These are phyloP conservation scores for Primulina tabacum DNA, from an alignment of 257 asterid genomes.

Conservation along the genomic window DNA sequence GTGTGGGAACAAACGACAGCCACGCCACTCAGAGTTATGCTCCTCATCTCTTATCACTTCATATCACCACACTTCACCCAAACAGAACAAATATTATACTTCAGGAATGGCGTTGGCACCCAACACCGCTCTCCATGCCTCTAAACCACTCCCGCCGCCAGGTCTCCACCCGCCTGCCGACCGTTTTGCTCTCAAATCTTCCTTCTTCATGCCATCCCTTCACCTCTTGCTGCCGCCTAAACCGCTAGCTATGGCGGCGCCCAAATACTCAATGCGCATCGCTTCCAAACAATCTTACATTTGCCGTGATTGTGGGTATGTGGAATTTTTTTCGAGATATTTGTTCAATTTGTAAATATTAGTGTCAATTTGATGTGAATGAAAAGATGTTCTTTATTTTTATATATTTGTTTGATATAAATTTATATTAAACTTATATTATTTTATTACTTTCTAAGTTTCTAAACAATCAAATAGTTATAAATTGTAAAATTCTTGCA, in stretches of 20 bases:
- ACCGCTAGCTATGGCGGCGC: conserved; percentile 49
- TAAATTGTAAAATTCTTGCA: no score
- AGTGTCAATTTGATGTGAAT: no score
- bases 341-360: no score
- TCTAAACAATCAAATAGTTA: no score
- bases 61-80: background rate
- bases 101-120: conserved; percentile 58
- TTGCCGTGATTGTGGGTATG: conserved; percentile 91
- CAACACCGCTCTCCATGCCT: conserved; percentile 31
- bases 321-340: no score
- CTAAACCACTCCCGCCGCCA: conserved; percentile 39
- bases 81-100: background rate
- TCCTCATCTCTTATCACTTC: conserved; percentile 33
- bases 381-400: no score
- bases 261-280: conserved; percentile 69
- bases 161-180: conserved; percentile 47
- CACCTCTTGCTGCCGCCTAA: conserved; percentile 45
- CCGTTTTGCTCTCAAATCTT: conserved; percentile 57
- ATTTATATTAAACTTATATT: no score
- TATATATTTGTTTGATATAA: no score
- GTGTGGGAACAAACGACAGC: background rate
- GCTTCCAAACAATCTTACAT: conserved; percentile 85
- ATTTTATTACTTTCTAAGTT: no score
- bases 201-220: conserved; percentile 60
- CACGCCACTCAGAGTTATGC: background rate